These are phyloP conservation scores for Chlamydomonas schloesseri DNA, from an alignment of 139 green algal genomes.

Conservation along the genomic window DNA sequence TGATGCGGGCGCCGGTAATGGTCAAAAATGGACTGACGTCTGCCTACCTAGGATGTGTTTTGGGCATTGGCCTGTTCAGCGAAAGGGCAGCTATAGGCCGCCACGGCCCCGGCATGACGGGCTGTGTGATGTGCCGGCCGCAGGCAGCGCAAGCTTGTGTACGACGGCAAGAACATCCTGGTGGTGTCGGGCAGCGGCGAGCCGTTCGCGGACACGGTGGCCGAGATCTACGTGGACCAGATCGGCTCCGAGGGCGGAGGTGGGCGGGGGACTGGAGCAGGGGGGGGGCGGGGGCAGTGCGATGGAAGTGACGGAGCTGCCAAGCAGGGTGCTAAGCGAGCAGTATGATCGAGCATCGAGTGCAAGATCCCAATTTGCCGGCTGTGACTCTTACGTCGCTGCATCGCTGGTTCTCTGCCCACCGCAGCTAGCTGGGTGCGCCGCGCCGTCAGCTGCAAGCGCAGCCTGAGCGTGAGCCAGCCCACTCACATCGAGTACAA, in stretches of 20 bases:
- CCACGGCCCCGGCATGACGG: too few relatives aligned
- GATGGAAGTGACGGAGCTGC: neutral
- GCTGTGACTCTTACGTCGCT: too few relatives aligned
- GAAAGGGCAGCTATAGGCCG: too few relatives aligned
- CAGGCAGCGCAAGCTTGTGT: constrained; percentile 31
- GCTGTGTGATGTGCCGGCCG: too few relatives aligned
- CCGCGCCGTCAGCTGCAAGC: constrained; percentile 2
- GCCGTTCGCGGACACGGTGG: constrained; percentile 49
- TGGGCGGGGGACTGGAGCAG: neutral
- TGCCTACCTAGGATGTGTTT: too few relatives aligned
- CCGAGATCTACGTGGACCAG: constrained; percentile 51
- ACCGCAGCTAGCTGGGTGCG: neutral
- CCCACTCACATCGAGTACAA: constrained; percentile 38
- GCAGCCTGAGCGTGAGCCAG: neutral
- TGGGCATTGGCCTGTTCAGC: too few relatives aligned
- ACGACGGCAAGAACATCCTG: constrained; percentile 63
- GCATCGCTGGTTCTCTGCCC: too few relatives aligned
- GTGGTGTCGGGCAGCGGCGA: constrained; percentile 44
- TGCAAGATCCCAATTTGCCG: too few relatives aligned
- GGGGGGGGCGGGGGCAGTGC: too few relatives aligned
- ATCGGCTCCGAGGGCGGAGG: neutral
- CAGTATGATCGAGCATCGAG: too few relatives aligned
- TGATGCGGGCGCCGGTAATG: too few relatives aligned
- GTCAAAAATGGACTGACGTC: too few relatives aligned
- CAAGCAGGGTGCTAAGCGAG: neutral